Evolutionary conservation across 1,139 yeast genomes (phyloP), one percentile per base, ranked within the genome.

Genomic region (Pichia sp.): DNA sequence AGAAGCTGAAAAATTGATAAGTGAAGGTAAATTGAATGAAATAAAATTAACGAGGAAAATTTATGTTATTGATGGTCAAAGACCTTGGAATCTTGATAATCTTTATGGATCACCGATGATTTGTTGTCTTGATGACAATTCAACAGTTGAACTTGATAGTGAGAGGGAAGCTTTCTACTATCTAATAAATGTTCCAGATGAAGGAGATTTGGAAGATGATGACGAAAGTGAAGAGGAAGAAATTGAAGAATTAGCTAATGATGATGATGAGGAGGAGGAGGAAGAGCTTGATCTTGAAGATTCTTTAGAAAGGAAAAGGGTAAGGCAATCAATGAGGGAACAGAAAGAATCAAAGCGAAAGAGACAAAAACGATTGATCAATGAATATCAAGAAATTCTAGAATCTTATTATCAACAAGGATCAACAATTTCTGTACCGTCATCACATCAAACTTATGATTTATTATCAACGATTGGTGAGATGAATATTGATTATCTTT

Each of bases 81-180:
- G 97, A 49, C 99, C 98, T 3, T 91, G 97, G 97, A 88, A 88
- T 60, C 66, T 93, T 51, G 96, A 89, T 57, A 93, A 93, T 59
- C 59, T 91, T 40, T 89, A 85, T 68, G 96, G 95, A 3, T 80
- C 94, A 2, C 74, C 77, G n/a, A 69, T 78, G 52, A 77, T 91
- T 10, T 69, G 76, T 5, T 91, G 97, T 59, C 74, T 89, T 46
- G 97, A 91, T 56, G 98, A 91, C 58, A 96, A 96, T 1, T 71
- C 86, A 3, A 80, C 78, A 39, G 72, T 70, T 33, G 77, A 74
- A 39, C 59, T 83, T 40, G 46, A 46, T n/a, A 56, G 61, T 3
- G 82, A 79, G 52, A 72, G 68, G 49, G 59, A 62, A 8, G 83
- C 91, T 10, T 83, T 81, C 52, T 59, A 64, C 22, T 64, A 64